A percentile compares a stretch with the other conserved stretches of the same genome.
These are phyloP conservation scores for Avena sativa DNA, from an alignment of 176 grass and related monocot species.

Conservation along the genomic window DNA sequence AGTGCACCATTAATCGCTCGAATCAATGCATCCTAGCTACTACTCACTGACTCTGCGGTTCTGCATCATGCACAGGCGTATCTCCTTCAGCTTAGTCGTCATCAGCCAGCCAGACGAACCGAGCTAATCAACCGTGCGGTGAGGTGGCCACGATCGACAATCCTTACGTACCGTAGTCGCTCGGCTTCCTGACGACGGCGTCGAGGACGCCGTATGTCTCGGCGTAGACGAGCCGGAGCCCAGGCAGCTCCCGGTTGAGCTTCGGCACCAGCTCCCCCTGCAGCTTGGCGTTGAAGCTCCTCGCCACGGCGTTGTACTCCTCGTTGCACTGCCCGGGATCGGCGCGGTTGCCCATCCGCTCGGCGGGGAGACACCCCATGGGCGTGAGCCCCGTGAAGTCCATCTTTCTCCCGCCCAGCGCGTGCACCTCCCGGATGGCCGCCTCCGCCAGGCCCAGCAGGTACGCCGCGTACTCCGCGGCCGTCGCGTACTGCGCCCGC, in stretches of 20 bases:
- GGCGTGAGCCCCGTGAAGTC: conserved; percentile 61
- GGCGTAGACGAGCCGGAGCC: conserved; percentile 45
- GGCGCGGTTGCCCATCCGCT: conserved; percentile 45
- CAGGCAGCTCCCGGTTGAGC: conserved; percentile 44
- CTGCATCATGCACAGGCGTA: not conserved
- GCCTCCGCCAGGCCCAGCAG: conserved; percentile 45
- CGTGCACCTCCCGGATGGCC: conserved; percentile 49
- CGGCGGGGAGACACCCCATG: conserved; percentile 58
- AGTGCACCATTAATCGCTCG: not conserved
- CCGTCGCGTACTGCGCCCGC: conserved; percentile 49
- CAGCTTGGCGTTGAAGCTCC: conserved; percentile 62
- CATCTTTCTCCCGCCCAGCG: conserved; percentile 54
- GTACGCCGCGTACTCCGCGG: conserved; percentile 50
- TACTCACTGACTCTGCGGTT: not conserved
- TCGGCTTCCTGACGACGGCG: conserved; percentile 48
- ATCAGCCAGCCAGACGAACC: not conserved
- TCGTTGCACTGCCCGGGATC: conserved; percentile 53
- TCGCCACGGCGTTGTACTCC: conserved; percentile 56
- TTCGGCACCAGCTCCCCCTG: conserved; percentile 8
- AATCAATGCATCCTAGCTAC: conserved; percentile 28
- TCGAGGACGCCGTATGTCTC: conserved; percentile 46
- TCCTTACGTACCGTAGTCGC: conserved; percentile 41
- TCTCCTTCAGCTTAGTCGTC: not conserved
- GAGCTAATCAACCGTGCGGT: not conserved
- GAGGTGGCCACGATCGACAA: not conserved